A percentile compares a stretch with the other conserved stretches of the same genome.
phyloP scores from a whole-genome alignment of 2,329 filamentous ascomycete genomes.

The Xylariaceae sp. region DNA sequence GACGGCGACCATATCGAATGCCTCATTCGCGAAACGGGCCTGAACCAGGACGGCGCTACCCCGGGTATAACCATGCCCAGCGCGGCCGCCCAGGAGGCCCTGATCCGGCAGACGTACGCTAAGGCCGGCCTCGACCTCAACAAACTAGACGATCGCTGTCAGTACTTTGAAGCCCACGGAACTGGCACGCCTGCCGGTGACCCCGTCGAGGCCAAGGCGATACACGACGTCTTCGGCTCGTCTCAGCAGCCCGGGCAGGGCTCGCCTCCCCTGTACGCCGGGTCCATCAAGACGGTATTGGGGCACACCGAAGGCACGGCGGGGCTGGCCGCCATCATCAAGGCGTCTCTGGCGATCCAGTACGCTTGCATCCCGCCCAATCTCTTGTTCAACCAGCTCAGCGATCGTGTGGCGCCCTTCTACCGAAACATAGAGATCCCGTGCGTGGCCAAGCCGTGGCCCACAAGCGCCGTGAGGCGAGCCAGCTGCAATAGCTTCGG shows the following conservation, averaged over 20 bases:
- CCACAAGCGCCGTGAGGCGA: neutral
- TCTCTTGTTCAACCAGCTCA: neutral
- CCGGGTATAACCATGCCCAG: conserved; percentile 21
- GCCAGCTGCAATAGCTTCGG: conserved; percentile 2
- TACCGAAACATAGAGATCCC: neutral
- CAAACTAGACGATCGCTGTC: conserved; percentile 16
- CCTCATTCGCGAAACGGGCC: conserved; percentile 25
- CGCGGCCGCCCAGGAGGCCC: conserved; percentile 21
- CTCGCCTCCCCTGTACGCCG: conserved; percentile 3
- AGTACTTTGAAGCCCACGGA: conserved; percentile 27
- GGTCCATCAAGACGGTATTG: conserved; percentile 4
- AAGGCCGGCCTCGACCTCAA: conserved; percentile 14
- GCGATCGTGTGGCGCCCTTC: neutral
- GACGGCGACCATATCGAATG: conserved; percentile 30
- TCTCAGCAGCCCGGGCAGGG: neutral
- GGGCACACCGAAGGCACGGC: conserved; percentile 6
- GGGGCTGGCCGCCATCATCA: conserved; percentile 3
- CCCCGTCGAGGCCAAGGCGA: conserved; percentile 3
- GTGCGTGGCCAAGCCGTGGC: neutral
- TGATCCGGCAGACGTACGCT: conserved; percentile 27
- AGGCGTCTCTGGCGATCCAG: conserved; percentile 1
- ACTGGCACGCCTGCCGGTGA: conserved; percentile 5
- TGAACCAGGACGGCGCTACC: conserved; percentile 24
- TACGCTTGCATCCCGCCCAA: neutral
- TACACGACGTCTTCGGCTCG: neutral